phyloP scores from a whole-genome alignment of 2,329 filamentous ascomycete genomes.

The Pseudogymnoascus sp. region DNA sequence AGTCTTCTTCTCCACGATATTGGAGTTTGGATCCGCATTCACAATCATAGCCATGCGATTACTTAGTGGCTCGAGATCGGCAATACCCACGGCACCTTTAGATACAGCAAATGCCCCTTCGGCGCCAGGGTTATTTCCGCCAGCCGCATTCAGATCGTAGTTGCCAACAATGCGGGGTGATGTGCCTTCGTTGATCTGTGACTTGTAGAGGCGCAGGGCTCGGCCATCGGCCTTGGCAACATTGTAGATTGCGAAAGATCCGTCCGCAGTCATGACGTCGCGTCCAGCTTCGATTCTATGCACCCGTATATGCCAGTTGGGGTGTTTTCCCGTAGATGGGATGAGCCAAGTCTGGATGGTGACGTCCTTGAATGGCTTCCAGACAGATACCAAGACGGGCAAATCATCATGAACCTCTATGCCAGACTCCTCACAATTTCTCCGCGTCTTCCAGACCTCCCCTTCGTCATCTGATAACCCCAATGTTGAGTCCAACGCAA shows the following conservation, averaged over 20 bases:
- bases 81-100: constrained; percentile 49
- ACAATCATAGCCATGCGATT: constrained; percentile 50
- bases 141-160: constrained; percentile 48
- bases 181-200: constrained; percentile 45
- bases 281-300: constrained; percentile 54
- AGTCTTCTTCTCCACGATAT: constrained; percentile 63
- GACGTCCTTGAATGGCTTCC: constrained; percentile 65
- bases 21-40: constrained; percentile 71
- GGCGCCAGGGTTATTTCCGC: constrained; percentile 42
- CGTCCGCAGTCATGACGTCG: constrained; percentile 63
- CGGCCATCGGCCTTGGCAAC: constrained; percentile 40
- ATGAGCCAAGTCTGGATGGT: constrained; percentile 56
- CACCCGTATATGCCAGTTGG: constrained; percentile 62
- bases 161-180: constrained; percentile 49
- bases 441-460: constrained; percentile 70
- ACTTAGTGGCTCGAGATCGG: constrained; percentile 35
- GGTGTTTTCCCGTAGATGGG: constrained; percentile 47
- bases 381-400: constrained; percentile 58
- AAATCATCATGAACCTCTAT: constrained; percentile 47
- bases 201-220: constrained; percentile 40
- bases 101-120: constrained; percentile 48
- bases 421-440: constrained; percentile 54
- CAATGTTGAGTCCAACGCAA: constrained; percentile 65
- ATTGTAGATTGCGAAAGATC: constrained; percentile 62
- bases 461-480: constrained; percentile 69